A percentile compares a stretch with the other conserved stretches of the same genome.
Evolutionary conservation across 768 basidiomycete species (phyloP).

Genomic region (Dendrothele bispora): DNA sequence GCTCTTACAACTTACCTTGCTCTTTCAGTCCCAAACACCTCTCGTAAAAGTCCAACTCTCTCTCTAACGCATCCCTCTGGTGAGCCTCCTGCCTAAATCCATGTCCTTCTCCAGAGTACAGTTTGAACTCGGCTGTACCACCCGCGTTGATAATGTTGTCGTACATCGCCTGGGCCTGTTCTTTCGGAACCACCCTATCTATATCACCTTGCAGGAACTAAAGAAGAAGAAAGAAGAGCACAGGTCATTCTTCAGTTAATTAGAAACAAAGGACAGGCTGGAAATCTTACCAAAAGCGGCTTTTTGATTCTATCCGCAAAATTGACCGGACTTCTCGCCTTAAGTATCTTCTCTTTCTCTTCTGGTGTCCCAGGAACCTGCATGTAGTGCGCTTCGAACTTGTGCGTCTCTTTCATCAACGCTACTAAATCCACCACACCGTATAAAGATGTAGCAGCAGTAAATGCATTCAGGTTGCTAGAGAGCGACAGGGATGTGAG

Average conservation of each 20-base stretch:
- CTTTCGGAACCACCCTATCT: slow-evolving; percentile 53
- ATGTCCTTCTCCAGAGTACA: slow-evolving; percentile 54
- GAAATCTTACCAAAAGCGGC: slow-evolving; percentile 47
- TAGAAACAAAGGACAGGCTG: slow-evolving; percentile 15
- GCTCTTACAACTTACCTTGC: too few relatives aligned
- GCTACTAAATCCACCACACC: slow-evolving; percentile 65
- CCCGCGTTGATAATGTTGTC: slow-evolving; percentile 37
- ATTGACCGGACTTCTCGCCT: slow-evolving; percentile 52
- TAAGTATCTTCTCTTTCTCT: slow-evolving; percentile 49
- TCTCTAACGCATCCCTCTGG: slow-evolving; percentile 39
- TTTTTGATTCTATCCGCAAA: slow-evolving; percentile 50
- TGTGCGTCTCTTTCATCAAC: slow-evolving; percentile 56
- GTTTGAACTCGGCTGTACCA: slow-evolving; percentile 40
- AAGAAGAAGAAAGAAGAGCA: slow-evolving; percentile 10
- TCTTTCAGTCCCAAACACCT: slow-evolving; percentile 25
- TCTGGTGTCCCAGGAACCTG: slow-evolving; percentile 51
- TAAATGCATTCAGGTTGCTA: slow-evolving; percentile 47
- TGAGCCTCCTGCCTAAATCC: slow-evolving; percentile 44
- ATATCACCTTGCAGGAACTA: slow-evolving; percentile 45
- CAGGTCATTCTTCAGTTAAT: too few relatives aligned
- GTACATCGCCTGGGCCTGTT: slow-evolving; percentile 47
- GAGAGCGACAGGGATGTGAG: slow-evolving; percentile 47
- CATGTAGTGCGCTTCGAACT: slow-evolving; percentile 49
- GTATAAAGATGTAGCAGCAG: slow-evolving; percentile 62
- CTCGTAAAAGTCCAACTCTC: slow-evolving; percentile 43